phyloP scores from a whole-genome alignment of 2,329 filamentous ascomycete species.

The Stemphylium vesicarium region DNA sequence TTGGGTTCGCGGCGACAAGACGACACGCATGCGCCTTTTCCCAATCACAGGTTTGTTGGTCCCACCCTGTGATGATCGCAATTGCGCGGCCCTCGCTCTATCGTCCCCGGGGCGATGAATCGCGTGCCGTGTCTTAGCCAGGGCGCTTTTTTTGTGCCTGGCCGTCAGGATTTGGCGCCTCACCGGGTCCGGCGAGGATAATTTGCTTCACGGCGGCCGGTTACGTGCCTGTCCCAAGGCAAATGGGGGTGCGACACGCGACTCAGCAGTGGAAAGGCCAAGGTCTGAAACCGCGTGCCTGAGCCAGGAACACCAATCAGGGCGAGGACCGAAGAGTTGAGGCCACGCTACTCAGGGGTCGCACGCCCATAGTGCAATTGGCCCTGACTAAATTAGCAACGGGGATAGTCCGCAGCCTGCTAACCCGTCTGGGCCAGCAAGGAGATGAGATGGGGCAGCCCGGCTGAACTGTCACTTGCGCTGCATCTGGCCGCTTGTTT shows the following conservation, averaged over 20 bases:
- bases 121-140: background rate
- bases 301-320: slow-evolving; percentile 44
- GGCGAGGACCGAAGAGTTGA: slow-evolving; percentile 3
- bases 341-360: slow-evolving; percentile 5
- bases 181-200: slow-evolving; percentile 7
- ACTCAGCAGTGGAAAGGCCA: slow-evolving; percentile 3
- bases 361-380: slow-evolving; percentile 36
- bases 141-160: slow-evolving; percentile 4
- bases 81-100: slow-evolving; percentile 35
- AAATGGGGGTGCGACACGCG: slow-evolving; percentile 31
- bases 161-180: background rate
- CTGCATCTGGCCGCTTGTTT: slow-evolving; percentile 31
- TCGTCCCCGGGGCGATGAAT: slow-evolving; percentile 5
- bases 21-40: slow-evolving; percentile 22
- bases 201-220: slow-evolving; percentile 16
- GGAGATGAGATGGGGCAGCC: slow-evolving; percentile 37
- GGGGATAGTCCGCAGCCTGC: slow-evolving; percentile 26
- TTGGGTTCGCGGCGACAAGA: slow-evolving; percentile 31
- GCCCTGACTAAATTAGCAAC: slow-evolving; percentile 31
- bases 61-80: slow-evolving; percentile 35
- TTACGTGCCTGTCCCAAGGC: slow-evolving; percentile 18
- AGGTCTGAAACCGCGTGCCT: slow-evolving; percentile 28
- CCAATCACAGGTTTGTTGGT: slow-evolving; percentile 21
- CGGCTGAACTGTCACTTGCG: slow-evolving; percentile 21
- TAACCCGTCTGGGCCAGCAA: slow-evolving; percentile 18